A percentile compares a stretch with the other conserved stretches of the same genome.
Conservation (phyloP, 768 basidiomycete genomes). For the Boletus reticulatus region DNA sequence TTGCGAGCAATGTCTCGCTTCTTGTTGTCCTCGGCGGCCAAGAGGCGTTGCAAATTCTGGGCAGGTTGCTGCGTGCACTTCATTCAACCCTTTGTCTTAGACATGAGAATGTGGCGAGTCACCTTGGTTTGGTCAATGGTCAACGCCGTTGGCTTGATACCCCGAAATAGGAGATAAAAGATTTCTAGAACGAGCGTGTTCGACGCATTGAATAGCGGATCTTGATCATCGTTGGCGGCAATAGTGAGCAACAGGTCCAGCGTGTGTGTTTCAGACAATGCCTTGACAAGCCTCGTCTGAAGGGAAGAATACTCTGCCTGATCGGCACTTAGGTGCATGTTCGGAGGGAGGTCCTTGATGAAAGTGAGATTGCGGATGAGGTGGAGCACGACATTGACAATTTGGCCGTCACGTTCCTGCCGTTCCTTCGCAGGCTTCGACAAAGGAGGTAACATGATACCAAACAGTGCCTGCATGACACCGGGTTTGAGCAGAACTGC, state of each 20-base stretch:
- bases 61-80: conserved; percentile 54
- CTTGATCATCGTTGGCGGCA: conserved; percentile 71
- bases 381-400: conserved; percentile 86
- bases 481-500: conserved; percentile 61
- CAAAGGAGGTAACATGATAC: conserved; percentile 74
- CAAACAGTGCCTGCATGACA: conserved; percentile 69
- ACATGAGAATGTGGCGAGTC: conserved; percentile 3
- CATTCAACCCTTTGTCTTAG: conserved; percentile 8
- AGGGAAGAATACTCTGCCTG: conserved; percentile 75
- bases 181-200: conserved; percentile 94
- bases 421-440: conserved; percentile 69
- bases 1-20: conserved; percentile 55
- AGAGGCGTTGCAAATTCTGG: conserved; percentile 67
- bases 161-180: conserved; percentile 85
- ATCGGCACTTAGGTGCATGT: conserved; percentile 70
- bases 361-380: conserved; percentile 92
- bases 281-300: conserved; percentile 73
- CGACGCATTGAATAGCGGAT: conserved; percentile 79
- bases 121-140: conserved; percentile 67
- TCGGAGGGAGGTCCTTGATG: conserved; percentile 81
- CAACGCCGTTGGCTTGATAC: conserved; percentile 62
- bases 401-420: conserved; percentile 75
- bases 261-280: conserved; percentile 68
- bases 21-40: conserved; percentile 70
- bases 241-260: conserved; percentile 82